A percentile compares a stretch with the other conserved stretches of the same genome.
Evolutionary conservation across 179 eudicot species (phyloP).

Genomic region (Dionaea muscipula): DNA sequence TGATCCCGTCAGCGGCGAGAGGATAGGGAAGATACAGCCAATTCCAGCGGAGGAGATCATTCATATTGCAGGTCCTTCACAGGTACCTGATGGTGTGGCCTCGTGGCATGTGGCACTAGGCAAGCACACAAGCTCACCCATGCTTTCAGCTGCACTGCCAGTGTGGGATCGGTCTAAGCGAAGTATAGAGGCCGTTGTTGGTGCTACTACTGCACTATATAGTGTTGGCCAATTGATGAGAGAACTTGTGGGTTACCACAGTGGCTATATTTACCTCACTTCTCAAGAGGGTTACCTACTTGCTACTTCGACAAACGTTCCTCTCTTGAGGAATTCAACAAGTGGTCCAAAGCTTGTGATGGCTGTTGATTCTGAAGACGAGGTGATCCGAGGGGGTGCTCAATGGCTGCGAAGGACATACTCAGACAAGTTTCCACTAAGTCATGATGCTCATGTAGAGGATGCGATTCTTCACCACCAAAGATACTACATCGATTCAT

Average conservation of each 20-base stretch:
- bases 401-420: conserved; percentile 49
- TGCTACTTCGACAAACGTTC: conserved; percentile 74
- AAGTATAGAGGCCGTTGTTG: conserved; percentile 84
- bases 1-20: conserved; percentile 66
- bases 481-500: conserved; percentile 78
- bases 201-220: conserved; percentile 78
- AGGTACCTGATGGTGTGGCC: conserved; percentile 90
- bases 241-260: conserved; percentile 75
- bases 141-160: conserved; percentile 89
- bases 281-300: conserved; percentile 87
- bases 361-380: conserved; percentile 61
- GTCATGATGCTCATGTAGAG: conserved; percentile 65
- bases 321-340: conserved; percentile 55
- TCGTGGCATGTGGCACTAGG: conserved; percentile 94
- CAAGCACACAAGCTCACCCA: conserved; percentile 64
- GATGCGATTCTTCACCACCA: conserved; percentile 54
- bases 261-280: conserved; percentile 86
- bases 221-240: conserved; percentile 93
- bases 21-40: conserved; percentile 38
- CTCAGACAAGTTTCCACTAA: conserved; percentile 40
- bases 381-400: conserved; percentile 64
- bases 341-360: conserved; percentile 61
- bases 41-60: conserved; percentile 79
- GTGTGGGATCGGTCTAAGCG: conserved; percentile 60
- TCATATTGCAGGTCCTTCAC: conserved; percentile 86